Evolutionary conservation across 768 basidiomycete genomes (phyloP).

Genomic region (Mycena venus): DNA sequence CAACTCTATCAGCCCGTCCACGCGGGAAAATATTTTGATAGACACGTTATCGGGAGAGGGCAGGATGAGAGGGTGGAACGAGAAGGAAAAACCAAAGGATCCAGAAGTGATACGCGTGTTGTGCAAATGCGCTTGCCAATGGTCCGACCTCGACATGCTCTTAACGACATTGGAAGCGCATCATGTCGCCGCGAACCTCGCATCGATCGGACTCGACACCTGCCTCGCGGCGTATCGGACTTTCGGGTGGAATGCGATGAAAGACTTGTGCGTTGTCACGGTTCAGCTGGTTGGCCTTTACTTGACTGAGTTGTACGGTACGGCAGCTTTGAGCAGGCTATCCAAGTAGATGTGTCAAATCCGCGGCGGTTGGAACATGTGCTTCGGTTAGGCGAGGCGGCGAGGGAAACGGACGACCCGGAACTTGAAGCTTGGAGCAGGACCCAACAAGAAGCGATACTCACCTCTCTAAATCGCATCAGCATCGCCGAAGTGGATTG

Average conservation of each 20-base stretch:
- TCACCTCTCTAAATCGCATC: not conserved
- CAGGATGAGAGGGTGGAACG: no score
- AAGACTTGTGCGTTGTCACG: not conserved
- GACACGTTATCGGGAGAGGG: no score
- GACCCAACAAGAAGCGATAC: not conserved
- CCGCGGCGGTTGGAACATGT: not conserved
- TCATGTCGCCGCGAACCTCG: not conserved
- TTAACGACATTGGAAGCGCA: not conserved
- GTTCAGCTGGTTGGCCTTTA: not conserved
- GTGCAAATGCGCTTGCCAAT: constrained; percentile 7
- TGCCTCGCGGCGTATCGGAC: not conserved
- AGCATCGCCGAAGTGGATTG: constrained; percentile 1
- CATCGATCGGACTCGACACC: not conserved
- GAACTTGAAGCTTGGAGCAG: not conserved
- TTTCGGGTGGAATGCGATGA: constrained; percentile 14
- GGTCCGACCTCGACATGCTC: constrained; percentile 1
- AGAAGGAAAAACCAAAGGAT: no score
- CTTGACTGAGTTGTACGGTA: not conserved
- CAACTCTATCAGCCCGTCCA: not conserved
- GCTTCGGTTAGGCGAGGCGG: not conserved
- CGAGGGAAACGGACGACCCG: not conserved
- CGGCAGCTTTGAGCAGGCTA: not conserved
- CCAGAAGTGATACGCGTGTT: not conserved
- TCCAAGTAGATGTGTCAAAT: not conserved
- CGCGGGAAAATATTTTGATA: not conserved